Evolutionary conservation across 441 rosid species (phyloP), one percentile per base, ranked within the genome.

Genomic region (Capsella rubella): DNA sequence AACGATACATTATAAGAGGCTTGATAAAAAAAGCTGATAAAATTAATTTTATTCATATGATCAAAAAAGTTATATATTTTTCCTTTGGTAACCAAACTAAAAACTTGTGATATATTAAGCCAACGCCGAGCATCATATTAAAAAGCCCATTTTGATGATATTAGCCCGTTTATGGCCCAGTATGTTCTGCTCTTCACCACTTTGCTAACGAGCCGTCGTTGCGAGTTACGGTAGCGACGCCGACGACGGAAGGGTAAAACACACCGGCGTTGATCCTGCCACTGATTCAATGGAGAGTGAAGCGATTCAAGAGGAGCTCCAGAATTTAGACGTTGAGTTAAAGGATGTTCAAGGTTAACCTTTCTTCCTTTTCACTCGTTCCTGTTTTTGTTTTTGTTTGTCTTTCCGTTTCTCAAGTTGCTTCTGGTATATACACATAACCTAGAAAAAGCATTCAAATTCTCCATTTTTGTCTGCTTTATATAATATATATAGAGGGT

Each of bases 321-420:
- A 76, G 25, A 64, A 49, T 42, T 80, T 89, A 34, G 94, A 86
- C 58, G 35, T 59, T 10, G 86, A 89, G 76, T 73, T 89, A 60
- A 83, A 79, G 5, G 91, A 86, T 47, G 87, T 87, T 69, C 89
- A 86, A 86, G 90, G 94, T 89, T 62, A 7, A 47, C 47, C 28
- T 29, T 51, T 11, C 47, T 31, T 43, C 53, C 25, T 25, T 57
- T 49, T 56, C 2, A 8, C 15, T 39, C 27, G 13, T 49, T 65
- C 47, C 55, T 60, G 2, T 8, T 13, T 61, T 60, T 28, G 28
- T 10, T 8, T 32, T 72, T 49, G 35, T 40, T 63, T n/a, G 46
- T 42, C 32, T 57, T 55, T 64, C 12, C 12, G 28, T 28, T 68
- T 67, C 71, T 64, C 64, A 34, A 14, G 7, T 8, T 72, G 18